These are phyloP conservation scores for Fusarium sp. DNA, from an alignment of 2,329 filamentous ascomycete species.

Conservation along the genomic window DNA sequence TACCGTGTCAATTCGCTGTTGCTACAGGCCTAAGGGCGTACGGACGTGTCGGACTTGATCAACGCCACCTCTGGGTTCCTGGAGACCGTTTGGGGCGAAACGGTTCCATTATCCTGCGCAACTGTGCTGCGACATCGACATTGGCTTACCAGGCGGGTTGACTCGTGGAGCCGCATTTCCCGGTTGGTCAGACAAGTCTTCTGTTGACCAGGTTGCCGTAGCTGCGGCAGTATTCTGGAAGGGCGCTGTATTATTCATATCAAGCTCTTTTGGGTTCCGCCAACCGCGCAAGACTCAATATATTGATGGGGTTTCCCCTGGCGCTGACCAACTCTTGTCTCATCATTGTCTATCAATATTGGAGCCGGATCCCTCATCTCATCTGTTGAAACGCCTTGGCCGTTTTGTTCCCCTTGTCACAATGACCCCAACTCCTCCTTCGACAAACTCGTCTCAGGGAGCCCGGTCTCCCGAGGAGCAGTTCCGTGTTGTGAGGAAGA, in stretches of 20 bases:
- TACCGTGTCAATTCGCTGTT: conserved; percentile 1
- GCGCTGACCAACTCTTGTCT: conserved; percentile 29
- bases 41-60: conserved; percentile 29
- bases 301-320: conserved; percentile 39
- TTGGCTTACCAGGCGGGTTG: conserved; percentile 7
- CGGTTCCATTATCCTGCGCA: neutral
- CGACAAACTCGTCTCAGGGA: conserved; percentile 79
- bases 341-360: conserved; percentile 8
- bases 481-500: conserved; percentile 87
- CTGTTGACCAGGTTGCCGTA: conserved; percentile 7
- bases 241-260: conserved; percentile 6
- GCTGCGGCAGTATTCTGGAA: conserved; percentile 22
- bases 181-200: conserved; percentile 20
- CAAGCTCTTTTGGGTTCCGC: neutral
- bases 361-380: conserved; percentile 27
- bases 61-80: conserved; percentile 24
- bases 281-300: conserved; percentile 32
- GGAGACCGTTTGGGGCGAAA: conserved; percentile 13
- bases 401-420: conserved; percentile 40
- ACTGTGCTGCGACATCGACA: neutral
- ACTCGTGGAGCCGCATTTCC: conserved; percentile 21
- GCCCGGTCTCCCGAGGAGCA: conserved; percentile 84
- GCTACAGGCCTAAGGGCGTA: conserved; percentile 18
- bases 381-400: conserved; percentile 32
- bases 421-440: conserved; percentile 82